Conservation (phyloP, 179 eudicot species). For the Pouteria campechiana region DNA sequence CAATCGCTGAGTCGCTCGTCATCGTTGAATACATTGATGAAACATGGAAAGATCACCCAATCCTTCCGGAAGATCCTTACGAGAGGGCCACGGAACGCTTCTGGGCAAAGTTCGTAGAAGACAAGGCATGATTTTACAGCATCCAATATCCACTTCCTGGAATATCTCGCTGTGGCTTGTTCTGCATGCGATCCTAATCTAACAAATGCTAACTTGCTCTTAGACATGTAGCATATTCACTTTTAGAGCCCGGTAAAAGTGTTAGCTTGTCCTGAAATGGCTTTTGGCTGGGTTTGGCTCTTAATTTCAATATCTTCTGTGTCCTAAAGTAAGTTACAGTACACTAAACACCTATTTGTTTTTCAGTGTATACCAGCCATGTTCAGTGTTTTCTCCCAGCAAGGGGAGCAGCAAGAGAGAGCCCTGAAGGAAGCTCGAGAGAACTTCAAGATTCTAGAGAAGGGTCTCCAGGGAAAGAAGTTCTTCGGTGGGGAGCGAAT, state of each 20-base stretch:
- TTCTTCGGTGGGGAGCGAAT: constrained; percentile 30
- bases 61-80: constrained; percentile 31
- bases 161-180: too few species aligned
- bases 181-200: too few species aligned
- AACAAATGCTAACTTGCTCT: too few species aligned
- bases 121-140: constrained; percentile 11
- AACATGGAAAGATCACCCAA: constrained; percentile 20
- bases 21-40: constrained; percentile 36
- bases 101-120: constrained; percentile 37
- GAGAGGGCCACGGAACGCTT: constrained; percentile 30
- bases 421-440: constrained; percentile 3
- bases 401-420: constrained; percentile 20
- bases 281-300: too few species aligned
- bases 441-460: constrained; percentile 18
- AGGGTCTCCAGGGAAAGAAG: constrained; percentile 18
- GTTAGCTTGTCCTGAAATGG: too few species aligned
- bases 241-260: too few species aligned
- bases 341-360: neutral
- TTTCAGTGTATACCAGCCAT: constrained; percentile 9
- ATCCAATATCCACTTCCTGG: too few species aligned
- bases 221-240: too few species aligned
- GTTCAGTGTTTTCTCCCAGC: neutral
- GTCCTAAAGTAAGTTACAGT: too few species aligned
- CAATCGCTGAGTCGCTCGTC: constrained; percentile 32
- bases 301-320: too few species aligned